phyloP scores from a whole-genome alignment of 2,329 filamentous ascomycete genomes.

The Hypoxylon sp. region DNA sequence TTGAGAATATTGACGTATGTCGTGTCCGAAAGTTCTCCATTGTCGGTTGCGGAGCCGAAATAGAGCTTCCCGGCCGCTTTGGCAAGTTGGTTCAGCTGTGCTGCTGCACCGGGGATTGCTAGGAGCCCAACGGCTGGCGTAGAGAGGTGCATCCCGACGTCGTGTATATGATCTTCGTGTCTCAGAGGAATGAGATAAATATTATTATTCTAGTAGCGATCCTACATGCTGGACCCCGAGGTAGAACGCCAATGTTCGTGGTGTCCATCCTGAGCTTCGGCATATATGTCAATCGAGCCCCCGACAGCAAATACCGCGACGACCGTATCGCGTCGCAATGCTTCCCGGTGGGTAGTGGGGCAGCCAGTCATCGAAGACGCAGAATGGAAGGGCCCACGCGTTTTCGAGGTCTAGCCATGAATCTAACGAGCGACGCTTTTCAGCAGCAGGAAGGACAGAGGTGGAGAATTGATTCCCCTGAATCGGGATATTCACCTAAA shows the following conservation, averaged over 20 bases:
- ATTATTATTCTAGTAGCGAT: not conserved
- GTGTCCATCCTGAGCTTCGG: not conserved
- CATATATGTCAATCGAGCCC: slow-evolving; percentile 3
- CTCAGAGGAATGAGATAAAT: not conserved
- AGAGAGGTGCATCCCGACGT: slow-evolving; percentile 20
- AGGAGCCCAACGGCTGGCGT: slow-evolving; percentile 30
- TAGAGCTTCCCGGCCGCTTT: slow-evolving; percentile 69
- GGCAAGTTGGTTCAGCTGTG: slow-evolving; percentile 65
- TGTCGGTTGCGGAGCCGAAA: slow-evolving; percentile 76
- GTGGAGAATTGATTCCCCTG: not conserved
- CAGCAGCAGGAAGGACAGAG: not conserved
- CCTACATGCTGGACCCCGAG: not conserved
- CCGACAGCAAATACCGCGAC: not conserved
- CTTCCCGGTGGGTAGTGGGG: slow-evolving; percentile 4
- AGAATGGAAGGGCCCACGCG: not conserved
- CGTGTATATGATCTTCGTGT: not conserved
- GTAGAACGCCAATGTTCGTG: not conserved
- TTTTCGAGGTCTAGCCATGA: not conserved
- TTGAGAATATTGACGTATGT: slow-evolving; percentile 68
- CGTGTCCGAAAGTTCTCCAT: slow-evolving; percentile 65
- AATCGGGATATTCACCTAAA: slow-evolving; percentile 4
- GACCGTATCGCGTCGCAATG: not conserved
- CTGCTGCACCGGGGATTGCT: slow-evolving; percentile 39
- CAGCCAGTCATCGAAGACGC: not conserved
- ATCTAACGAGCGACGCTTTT: not conserved